Percentiles rank a stretch among this genome's conserved stretches.
These are phyloP conservation scores for Trichothecium roseum DNA, from an alignment of 2,329 filamentous ascomycete genomes.

Conservation along the genomic window DNA sequence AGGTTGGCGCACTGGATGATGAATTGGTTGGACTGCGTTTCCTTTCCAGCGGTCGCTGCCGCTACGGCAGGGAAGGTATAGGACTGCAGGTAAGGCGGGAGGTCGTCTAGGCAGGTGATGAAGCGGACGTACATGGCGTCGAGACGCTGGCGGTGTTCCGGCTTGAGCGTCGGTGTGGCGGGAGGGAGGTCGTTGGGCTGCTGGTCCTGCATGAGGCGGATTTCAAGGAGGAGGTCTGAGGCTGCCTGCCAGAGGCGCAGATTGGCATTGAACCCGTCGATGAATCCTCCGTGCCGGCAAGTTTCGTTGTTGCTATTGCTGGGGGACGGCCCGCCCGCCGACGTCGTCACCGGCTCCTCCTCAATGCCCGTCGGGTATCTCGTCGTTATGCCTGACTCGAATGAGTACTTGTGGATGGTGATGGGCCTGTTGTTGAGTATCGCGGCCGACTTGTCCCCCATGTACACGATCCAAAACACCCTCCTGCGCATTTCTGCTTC, in stretches of 20 bases:
- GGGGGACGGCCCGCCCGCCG: conserved; percentile 7
- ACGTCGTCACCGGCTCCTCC: conserved; percentile 8
- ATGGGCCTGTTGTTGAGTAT: conserved; percentile 30
- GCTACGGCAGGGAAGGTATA: conserved; percentile 11
- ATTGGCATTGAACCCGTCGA: conserved; percentile 31
- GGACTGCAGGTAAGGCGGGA: conserved; percentile 24
- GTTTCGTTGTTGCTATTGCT: conserved; percentile 5
- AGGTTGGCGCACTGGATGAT: conserved; percentile 29
- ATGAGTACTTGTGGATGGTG: conserved; percentile 31
- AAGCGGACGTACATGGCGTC: conserved; percentile 26
- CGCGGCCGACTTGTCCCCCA: conserved; percentile 28
- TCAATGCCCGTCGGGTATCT: conserved; percentile 20
- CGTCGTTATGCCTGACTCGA: conserved; percentile 32
- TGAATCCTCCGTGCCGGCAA: conserved; percentile 11
- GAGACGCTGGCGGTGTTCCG: conserved; percentile 18
- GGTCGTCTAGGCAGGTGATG: conserved; percentile 27
- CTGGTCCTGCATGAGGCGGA: conserved; percentile 19
- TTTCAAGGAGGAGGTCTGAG: conserved; percentile 25
- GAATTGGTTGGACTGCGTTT: conserved; percentile 18
- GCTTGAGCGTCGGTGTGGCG: conserved; percentile 6
- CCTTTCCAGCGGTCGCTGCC: conserved; percentile 3
- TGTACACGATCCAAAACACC: conserved; percentile 28
- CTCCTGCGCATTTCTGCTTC: conserved; percentile 27
- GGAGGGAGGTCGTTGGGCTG: conserved; percentile 5
- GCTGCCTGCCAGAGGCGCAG: conserved; percentile 28